These are phyloP conservation scores for Eucalyptus pauciflora DNA, from an alignment of 345 rosid genomes.

Conservation along the genomic window DNA sequence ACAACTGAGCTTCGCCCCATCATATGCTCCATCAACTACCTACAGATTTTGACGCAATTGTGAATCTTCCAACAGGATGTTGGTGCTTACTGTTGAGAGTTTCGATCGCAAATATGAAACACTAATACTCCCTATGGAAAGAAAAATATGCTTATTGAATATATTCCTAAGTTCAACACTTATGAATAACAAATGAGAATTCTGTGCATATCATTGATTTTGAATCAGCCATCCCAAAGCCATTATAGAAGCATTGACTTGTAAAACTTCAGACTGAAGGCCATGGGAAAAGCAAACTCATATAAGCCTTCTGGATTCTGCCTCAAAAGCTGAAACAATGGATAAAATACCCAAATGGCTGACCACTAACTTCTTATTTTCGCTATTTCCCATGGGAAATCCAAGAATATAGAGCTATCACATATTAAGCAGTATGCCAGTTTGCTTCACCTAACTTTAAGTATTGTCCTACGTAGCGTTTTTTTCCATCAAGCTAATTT, in stretches of 20 bases:
- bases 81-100: background rate
- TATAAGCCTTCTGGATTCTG: background rate
- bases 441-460: background rate
- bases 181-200: background rate
- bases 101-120: background rate
- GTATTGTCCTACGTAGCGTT: background rate
- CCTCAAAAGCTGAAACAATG: background rate
- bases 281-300: background rate
- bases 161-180: background rate
- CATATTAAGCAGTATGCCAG: background rate
- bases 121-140: background rate
- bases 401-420: background rate
- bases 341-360: background rate
- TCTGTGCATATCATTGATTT: background rate
- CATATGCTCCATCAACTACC: constrained; percentile 76
- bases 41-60: constrained; percentile 1
- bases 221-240: background rate
- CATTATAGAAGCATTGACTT: background rate
- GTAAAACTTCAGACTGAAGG: background rate
- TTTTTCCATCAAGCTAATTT: background rate
- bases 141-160: background rate
- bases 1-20: constrained; percentile 49
- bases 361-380: background rate
- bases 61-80: background rate
- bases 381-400: background rate